Base-by-base conservation (phyloP, 495 filamentous ascomycete species). In the Trichoderma reesei region DNA sequence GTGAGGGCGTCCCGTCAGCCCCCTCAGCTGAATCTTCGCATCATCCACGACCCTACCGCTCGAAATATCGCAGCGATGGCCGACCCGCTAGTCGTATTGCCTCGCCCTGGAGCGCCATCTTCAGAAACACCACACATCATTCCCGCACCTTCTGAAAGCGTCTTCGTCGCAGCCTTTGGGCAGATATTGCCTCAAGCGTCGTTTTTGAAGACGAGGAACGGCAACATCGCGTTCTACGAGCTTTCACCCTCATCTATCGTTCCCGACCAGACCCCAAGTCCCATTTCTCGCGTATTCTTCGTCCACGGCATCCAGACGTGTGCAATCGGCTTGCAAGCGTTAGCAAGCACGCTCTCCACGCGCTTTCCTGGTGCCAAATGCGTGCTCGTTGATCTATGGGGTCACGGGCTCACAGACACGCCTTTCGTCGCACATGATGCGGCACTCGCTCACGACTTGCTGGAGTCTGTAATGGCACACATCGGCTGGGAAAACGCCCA, bases 221-320 rank as follows among this genome's bases (percentile, higher is more conserved):
- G 51, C 26, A 56, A 14, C 9, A 10, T 13, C 11, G 51, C 51
- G 0, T 33, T 33, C 16, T 56, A 56, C 14, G 51, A 56, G 51
- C 51, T 56, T 20, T 26, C 5, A 5, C 51, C 51, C 31, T 56
- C 51, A 10, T 56, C 51, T 34, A 3, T 10, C 60, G 2, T 26
- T 41, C 26, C 51, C 34, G 11, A 14, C 6, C 34, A 61, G 4
- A 10, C 16, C 3, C 38, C 61, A 16, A 60, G 8, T 1, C 13
- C 62, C 16, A 66, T 69, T 18, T 63, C 64, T 41, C 74, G 70
- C 0, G 67, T 76, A 0, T 46, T 77, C 0, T 66, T 76, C 41
- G 63, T 77, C 0, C 75, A 77, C 54, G 75, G 75, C 10, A 70
- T 75, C 5, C 72, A 76, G 44, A 77, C 75, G 16, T 69, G 71